These are phyloP conservation scores for Colletotrichum sp. DNA, from an alignment of 2,329 filamentous ascomycete genomes.

Conservation along the genomic window DNA sequence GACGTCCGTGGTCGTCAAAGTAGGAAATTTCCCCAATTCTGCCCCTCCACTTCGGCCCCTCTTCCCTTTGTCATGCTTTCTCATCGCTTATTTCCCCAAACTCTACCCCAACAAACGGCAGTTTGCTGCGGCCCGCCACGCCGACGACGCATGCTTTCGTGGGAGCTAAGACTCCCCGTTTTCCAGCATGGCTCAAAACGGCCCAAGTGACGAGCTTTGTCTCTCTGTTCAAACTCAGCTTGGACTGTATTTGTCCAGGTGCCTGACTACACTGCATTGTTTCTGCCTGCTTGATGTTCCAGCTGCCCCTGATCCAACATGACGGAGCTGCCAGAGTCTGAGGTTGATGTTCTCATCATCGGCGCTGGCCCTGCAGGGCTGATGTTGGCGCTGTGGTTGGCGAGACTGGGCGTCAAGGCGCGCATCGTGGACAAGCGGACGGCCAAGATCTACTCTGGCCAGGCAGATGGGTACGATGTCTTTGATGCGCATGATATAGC, in stretches of 20 bases:
- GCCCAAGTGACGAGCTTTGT: neutral
- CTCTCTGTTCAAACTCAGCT: neutral
- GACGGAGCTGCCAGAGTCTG: neutral
- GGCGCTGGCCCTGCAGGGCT: constrained; percentile 38
- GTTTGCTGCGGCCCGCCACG: neutral
- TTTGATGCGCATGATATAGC: constrained; percentile 34
- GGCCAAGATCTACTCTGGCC: constrained; percentile 43
- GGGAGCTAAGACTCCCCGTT: neutral
- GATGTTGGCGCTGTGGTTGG: constrained; percentile 49
- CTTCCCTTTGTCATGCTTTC: constrained; percentile 20
- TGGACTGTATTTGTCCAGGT: neutral
- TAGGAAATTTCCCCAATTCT: neutral
- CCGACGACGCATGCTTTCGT: neutral
- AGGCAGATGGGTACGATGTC: constrained; percentile 58
- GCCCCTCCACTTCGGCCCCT: neutral
- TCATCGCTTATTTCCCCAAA: constrained; percentile 19
- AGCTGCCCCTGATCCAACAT: neutral
- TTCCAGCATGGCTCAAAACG: neutral
- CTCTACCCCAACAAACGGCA: neutral
- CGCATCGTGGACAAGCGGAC: constrained; percentile 51
- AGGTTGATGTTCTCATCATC: constrained; percentile 20
- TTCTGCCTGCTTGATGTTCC: neutral
- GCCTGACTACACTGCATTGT: neutral
- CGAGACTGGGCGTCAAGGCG: constrained; percentile 42
- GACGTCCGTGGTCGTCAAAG: neutral